These are phyloP conservation scores for Vicia sativa DNA, from an alignment of 306 rosid genomes.

Conservation along the genomic window DNA sequence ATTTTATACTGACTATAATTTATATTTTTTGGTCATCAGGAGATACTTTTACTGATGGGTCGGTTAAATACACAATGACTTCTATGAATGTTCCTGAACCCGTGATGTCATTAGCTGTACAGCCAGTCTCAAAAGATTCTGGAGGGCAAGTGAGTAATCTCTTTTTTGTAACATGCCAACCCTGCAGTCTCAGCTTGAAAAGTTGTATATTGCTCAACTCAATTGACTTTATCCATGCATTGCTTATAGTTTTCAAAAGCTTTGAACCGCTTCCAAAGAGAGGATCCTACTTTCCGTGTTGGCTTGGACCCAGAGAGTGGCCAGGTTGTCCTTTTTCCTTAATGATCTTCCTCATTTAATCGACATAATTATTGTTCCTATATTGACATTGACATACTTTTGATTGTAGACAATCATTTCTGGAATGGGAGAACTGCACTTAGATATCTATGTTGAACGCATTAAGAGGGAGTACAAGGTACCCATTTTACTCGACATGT, in stretches of 20 bases:
- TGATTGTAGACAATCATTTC: constrained; percentile 86
- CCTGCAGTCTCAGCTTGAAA: not conserved
- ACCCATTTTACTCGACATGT: not conserved
- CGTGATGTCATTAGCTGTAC: constrained; percentile 98
- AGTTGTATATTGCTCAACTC: constrained; percentile 1
- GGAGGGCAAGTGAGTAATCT: constrained; percentile 88
- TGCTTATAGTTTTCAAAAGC: constrained; percentile 88
- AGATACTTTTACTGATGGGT: constrained; percentile 95
- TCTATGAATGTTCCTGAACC: constrained; percentile 99
- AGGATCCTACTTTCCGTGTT: constrained; percentile 99
- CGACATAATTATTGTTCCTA: constrained; percentile 31
- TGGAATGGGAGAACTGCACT: constrained; percentile 99
- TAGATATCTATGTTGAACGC: constrained; percentile 96
- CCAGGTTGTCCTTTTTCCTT: constrained; percentile 60
- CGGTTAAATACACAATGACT: constrained; percentile 92
- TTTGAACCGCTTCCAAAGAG: constrained; percentile 93
- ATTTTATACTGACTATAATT: constrained; percentile 16
- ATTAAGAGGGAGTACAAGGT: constrained; percentile 95
- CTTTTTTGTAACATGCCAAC: constrained; percentile 30
- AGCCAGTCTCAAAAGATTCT: constrained; percentile 95
- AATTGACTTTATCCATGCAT: constrained; percentile 27
- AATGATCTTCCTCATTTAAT: not conserved
- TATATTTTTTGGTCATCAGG: constrained; percentile 58
- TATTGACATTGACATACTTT: constrained; percentile 25
- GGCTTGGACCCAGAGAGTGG: constrained; percentile 97